Base-by-base conservation (phyloP, 1,284 basidiomycete species). In the Fomitopsis schrenkii region DNA sequence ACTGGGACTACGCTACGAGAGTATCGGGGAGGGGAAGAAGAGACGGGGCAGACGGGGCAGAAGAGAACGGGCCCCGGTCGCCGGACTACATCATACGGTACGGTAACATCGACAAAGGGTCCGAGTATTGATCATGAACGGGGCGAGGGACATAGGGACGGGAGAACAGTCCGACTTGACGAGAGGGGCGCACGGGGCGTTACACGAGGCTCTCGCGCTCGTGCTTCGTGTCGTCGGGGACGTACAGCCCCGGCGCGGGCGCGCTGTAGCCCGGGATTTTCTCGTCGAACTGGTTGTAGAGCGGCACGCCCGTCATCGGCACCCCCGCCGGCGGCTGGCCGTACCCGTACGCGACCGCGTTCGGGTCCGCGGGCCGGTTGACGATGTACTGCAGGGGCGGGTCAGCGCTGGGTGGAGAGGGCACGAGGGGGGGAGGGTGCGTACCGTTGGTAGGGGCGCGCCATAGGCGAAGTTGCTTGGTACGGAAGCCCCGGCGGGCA, bases 371-470 rank as follows among this genome's bases (percentile, higher is more conserved):
- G 14, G 74, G 74, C 19, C 67, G 68, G 63, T 76, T 76, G 58
- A 74, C 70, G 63, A 75, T 66, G 67, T 75, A 73, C 68, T 71
- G 60, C 14, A 52, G 50, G 15, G 14, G 38, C 2, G 26, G 26
- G 48, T 62, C 26, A 63, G 57, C 28, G 12, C 33, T 3, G n/a
- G 35, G 5, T 57, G 33, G 52, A 26, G 35, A 46, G 19, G 44
- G 28, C 1, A 12, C 17, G 58, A n/a, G 56, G 10, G 45, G 30
- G 44, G 10, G n/a, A 10, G 7, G 45, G 10, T 10, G 60, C 75
- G 62, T 64, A 81, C 80, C 10, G 80, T 74, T 22, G 83, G 84
- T 14, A 82, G 72, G 63, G 73, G 75, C 5, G 78, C 76, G 58
- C 78, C 75, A 5, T 76, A 76, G 63, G 81, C 77, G 70, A 83